Percentiles rank a stretch among this genome's conserved stretches.
phyloP scores from a whole-genome alignment of 2,329 filamentous ascomycete species.

The Alternaria arborescens region DNA sequence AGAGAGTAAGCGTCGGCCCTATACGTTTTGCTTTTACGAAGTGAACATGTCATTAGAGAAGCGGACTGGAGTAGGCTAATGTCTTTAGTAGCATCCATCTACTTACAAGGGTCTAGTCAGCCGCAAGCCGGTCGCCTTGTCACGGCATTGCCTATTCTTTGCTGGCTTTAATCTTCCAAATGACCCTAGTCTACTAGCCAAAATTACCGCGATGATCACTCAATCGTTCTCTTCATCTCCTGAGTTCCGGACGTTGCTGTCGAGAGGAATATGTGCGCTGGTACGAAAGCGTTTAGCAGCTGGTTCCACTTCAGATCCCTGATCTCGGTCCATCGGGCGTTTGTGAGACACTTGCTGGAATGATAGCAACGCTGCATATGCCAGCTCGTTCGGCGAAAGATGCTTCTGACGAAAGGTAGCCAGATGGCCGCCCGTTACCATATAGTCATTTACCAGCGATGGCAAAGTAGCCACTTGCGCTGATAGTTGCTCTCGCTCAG shows the following conservation, averaged over 20 bases:
- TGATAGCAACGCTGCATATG: not conserved
- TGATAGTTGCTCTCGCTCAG: not conserved
- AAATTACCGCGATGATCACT: not conserved
- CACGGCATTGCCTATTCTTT: too few relatives aligned
- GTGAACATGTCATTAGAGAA: too few relatives aligned
- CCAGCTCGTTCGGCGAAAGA: not conserved
- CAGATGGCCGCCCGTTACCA: not conserved
- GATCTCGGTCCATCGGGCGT: not conserved
- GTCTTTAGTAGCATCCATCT: too few relatives aligned
- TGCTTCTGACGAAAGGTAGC: not conserved
- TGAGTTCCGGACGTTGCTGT: not conserved
- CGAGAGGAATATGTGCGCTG: not conserved
- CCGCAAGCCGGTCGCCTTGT: too few relatives aligned
- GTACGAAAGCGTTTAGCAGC: not conserved
- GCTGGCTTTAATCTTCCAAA: too few relatives aligned
- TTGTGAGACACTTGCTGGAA: not conserved
- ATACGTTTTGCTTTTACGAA: too few relatives aligned
- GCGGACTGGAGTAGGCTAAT: too few relatives aligned
- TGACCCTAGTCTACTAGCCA: too few relatives aligned
- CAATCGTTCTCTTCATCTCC: not conserved
- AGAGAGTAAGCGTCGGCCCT: too few relatives aligned
- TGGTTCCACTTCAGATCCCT: not conserved
- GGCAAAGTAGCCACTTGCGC: not conserved
- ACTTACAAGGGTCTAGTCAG: too few relatives aligned
- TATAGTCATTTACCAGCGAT: not conserved